Evolutionary conservation across 805 yeast genomes (phyloP).

Genomic region (Wickerhamiella hasegawae): DNA sequence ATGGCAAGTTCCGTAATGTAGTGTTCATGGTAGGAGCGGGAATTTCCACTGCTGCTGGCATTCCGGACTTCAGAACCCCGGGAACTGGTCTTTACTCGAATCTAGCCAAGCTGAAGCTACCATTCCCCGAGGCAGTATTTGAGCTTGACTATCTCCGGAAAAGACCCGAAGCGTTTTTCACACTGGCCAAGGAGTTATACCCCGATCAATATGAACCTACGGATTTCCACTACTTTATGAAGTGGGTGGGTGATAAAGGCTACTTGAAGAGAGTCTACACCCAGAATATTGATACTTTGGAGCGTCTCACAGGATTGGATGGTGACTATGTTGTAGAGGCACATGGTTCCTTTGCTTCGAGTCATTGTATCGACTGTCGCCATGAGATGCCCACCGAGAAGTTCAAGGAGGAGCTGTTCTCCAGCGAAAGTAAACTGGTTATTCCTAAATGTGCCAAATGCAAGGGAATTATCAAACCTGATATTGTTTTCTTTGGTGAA

Average conservation of each 20-base stretch:
- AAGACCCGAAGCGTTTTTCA: conserved; percentile 71
- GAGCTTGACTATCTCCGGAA: conserved; percentile 68
- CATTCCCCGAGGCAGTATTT: conserved; percentile 91
- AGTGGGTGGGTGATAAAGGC: conserved; percentile 46
- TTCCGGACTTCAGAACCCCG: conserved; percentile 90
- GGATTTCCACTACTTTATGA: conserved; percentile 59
- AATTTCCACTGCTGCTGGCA: conserved; percentile 82
- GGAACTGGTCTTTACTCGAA: conserved; percentile 69
- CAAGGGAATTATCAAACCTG: conserved; percentile 72
- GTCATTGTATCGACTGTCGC: conserved; percentile 69
- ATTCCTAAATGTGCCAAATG: conserved; percentile 43
- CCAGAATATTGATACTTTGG: conserved; percentile 87
- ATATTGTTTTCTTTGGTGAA: conserved; percentile 91
- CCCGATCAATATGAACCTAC: conserved; percentile 85
- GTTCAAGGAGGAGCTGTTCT: conserved; percentile 11
- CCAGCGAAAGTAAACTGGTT: conserved; percentile 8
- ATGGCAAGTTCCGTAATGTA: conserved; percentile 2
- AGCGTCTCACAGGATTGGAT: conserved; percentile 63
- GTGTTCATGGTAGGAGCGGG: conserved; percentile 67
- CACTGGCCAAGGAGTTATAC: conserved; percentile 66
- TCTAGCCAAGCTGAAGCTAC: conserved; percentile 48
- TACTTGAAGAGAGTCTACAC: conserved; percentile 61
- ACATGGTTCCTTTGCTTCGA: conserved; percentile 81
- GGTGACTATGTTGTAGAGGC: conserved; percentile 66
- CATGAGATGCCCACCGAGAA: conserved; percentile 29